Evolutionary conservation across 352 stramenopile genomes (phyloP).

Genomic region (Phytophthora podocarpi): DNA sequence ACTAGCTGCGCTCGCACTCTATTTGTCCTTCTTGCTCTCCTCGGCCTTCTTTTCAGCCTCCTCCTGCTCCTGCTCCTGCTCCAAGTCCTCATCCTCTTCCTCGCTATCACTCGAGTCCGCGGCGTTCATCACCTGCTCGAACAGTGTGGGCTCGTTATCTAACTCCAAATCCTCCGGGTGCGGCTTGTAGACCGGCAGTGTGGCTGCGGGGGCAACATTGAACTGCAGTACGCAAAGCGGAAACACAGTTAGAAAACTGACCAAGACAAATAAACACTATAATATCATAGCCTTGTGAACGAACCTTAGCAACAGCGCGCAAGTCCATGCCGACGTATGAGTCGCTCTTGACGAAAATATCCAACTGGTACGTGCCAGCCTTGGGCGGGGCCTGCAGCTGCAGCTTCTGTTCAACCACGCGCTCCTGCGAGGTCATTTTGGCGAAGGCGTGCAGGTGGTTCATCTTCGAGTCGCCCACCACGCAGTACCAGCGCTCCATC

Average conservation of each 20-base stretch:
- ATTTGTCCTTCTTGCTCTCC: slow-evolving; percentile 75
- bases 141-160: slow-evolving; percentile 99
- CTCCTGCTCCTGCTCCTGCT: slow-evolving; percentile 43
- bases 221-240: slow-evolving; percentile 66
- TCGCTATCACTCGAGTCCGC: slow-evolving; percentile 88
- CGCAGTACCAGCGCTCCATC: slow-evolving; percentile 97
- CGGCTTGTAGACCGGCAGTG: slow-evolving; percentile 95
- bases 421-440: slow-evolving; percentile 94
- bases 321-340: slow-evolving; percentile 98
- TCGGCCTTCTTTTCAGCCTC: slow-evolving; percentile 62
- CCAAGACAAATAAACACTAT: background rate
- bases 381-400: slow-evolving; percentile 96
- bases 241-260: slow-evolving; percentile 6
- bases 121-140: slow-evolving; percentile 96
- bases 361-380: slow-evolving; percentile 95
- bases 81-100: slow-evolving; percentile 73
- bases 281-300: slow-evolving; percentile 7
- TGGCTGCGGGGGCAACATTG: slow-evolving; percentile 91
- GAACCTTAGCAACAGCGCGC: slow-evolving; percentile 87
- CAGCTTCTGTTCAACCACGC: slow-evolving; percentile 91
- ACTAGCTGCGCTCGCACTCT: slow-evolving; percentile 42
- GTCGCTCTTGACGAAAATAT: slow-evolving; percentile 98
- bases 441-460: slow-evolving; percentile 96
- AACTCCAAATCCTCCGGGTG: slow-evolving; percentile 98
- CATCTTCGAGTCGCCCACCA: slow-evolving; percentile 94